phyloP scores from a whole-genome alignment of 108 stramenopile species.

The Fragilaria crotonensis region DNA sequence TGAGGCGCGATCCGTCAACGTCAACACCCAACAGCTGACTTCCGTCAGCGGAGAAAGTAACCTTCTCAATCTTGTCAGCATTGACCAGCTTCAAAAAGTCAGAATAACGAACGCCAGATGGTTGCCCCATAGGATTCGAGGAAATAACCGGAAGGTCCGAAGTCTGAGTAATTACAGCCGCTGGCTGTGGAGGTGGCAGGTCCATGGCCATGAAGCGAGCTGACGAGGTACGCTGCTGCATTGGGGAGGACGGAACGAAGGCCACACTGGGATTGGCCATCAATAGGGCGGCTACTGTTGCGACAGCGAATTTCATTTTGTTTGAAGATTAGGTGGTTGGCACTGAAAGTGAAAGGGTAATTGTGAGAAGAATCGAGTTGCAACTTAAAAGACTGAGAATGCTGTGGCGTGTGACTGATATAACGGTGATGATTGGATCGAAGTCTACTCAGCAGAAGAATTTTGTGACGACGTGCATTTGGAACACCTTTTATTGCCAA shows the following conservation, averaged over 20 bases:
- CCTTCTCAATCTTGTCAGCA: constrained; percentile 49
- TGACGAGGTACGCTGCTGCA: constrained; percentile 1
- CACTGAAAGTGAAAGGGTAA: no score
- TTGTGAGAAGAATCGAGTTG: no score
- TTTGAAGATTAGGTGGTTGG: no score
- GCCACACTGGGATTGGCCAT: constrained; percentile 24
- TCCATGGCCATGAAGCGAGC: constrained; percentile 20
- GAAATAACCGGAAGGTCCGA: constrained; percentile 27
- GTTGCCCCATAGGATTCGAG: constrained; percentile 21
- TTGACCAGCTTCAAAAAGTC: constrained; percentile 53
- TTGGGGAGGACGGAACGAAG: constrained; percentile 21
- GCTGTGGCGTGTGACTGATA: no score
- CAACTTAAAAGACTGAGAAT: no score
- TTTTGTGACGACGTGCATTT: no score
- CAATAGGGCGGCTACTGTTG: constrained; percentile 14
- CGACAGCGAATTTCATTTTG: constrained; percentile 32
- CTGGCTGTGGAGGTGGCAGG: constrained; percentile 21
- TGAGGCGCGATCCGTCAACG: constrained; percentile 80
- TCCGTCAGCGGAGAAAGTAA: constrained; percentile 69
- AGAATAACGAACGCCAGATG: constrained; percentile 47
- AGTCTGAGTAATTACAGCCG: neutral
- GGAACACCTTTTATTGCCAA: no score
- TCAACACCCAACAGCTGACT: constrained; percentile 70
- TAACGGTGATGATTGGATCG: no score
- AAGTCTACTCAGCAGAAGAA: no score